Evolutionary conservation across 2,329 filamentous ascomycete genomes (phyloP).

Genomic region (Fusarium coffeatum): DNA sequence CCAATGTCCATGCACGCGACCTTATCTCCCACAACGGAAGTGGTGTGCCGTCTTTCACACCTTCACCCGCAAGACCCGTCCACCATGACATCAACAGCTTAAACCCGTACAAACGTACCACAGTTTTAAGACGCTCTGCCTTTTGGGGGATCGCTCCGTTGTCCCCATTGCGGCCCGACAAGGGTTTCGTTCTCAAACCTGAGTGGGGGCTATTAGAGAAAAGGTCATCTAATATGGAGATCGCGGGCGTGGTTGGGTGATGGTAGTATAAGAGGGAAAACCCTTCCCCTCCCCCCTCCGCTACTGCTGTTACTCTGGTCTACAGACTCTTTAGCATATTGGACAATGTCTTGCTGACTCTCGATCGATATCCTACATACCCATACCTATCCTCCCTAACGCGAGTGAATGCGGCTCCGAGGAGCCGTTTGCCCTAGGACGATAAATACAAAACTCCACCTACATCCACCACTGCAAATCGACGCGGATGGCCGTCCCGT

Average conservation of each 20-base stretch:
- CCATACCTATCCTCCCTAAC: slow-evolving; percentile 38
- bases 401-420: slow-evolving; percentile 39
- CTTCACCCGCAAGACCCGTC: neutral
- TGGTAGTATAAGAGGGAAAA: slow-evolving; percentile 24
- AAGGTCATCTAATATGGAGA: slow-evolving; percentile 12
- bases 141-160: slow-evolving; percentile 30
- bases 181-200: slow-evolving; percentile 10
- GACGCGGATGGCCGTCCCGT: slow-evolving; percentile 38
- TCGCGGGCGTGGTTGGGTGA: slow-evolving; percentile 3
- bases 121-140: slow-evolving; percentile 26
- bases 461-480: slow-evolving; percentile 5
- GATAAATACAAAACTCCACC: slow-evolving; percentile 11
- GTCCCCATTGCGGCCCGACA: slow-evolving; percentile 39
- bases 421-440: slow-evolving; percentile 33
- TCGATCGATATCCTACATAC: slow-evolving; percentile 29
- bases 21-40: slow-evolving; percentile 29
- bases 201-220: slow-evolving; percentile 13
- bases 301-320: neutral
- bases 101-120: slow-evolving; percentile 27
- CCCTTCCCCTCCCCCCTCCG: neutral
- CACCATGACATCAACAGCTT: slow-evolving; percentile 37
- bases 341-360: slow-evolving; percentile 39
- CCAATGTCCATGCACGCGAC: slow-evolving; percentile 28
- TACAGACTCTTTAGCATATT: slow-evolving; percentile 1
- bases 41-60: slow-evolving; percentile 29